These are phyloP conservation scores for Bertia moriformis DNA, from an alignment of 2,329 filamentous ascomycete genomes.

Conservation along the genomic window DNA sequence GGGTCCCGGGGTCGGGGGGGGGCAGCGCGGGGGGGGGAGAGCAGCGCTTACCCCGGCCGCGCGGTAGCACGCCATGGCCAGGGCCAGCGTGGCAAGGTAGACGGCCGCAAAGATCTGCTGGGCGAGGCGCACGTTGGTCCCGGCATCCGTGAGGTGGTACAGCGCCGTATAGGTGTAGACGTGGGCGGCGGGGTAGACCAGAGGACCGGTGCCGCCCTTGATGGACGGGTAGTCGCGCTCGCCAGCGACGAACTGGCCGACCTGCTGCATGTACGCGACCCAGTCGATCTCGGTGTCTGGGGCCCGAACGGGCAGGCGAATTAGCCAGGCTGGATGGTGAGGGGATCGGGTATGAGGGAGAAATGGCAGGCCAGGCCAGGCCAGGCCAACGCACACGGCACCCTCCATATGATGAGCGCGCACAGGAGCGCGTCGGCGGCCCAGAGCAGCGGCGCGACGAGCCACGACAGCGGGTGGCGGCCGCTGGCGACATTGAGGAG, in stretches of 20 bases:
- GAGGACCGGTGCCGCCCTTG: slow-evolving; percentile 73
- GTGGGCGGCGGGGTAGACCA: slow-evolving; percentile 89
- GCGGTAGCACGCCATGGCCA: slow-evolving; percentile 75
- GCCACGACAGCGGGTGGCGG: slow-evolving; percentile 29
- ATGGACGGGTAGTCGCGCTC: slow-evolving; percentile 82
- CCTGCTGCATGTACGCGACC: slow-evolving; percentile 91
- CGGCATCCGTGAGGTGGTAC: slow-evolving; percentile 63
- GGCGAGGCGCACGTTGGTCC: slow-evolving; percentile 62
- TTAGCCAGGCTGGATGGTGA: not conserved
- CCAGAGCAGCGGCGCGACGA: slow-evolving; percentile 47
- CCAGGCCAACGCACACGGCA: slow-evolving; percentile 57
- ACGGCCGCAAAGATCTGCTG: slow-evolving; percentile 70
- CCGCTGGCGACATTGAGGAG: slow-evolving; percentile 31
- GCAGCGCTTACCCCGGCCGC: slow-evolving; percentile 51
- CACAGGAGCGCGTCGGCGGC: slow-evolving; percentile 60
- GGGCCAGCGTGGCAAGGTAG: slow-evolving; percentile 60
- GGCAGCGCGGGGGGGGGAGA: not conserved
- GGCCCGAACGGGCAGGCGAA: not conserved
- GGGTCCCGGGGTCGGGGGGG: not conserved
- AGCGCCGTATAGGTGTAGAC: slow-evolving; percentile 78
- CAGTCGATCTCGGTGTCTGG: slow-evolving; percentile 98
- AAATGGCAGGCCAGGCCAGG: not conserved
- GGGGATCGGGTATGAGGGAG: not conserved
- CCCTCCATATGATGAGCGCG: slow-evolving; percentile 60
- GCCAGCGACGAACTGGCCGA: slow-evolving; percentile 63